Base-by-base conservation (phyloP, 371 early-diverging fungal genomes). In the Coemansia sp. region DNA sequence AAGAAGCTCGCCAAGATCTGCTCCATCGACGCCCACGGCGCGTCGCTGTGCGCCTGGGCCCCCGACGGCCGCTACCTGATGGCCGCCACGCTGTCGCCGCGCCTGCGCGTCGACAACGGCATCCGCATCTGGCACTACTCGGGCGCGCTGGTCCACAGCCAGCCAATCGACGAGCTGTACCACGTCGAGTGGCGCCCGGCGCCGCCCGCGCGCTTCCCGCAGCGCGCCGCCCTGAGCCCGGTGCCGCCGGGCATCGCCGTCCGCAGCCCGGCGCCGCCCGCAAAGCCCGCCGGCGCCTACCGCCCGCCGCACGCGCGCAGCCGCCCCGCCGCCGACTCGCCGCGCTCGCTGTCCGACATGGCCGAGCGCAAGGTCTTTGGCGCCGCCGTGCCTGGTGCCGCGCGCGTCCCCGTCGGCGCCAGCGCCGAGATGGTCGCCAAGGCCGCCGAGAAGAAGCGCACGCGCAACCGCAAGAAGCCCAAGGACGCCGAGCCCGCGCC, bases 71-170 rank as follows among this genome's bases (percentile, higher is more conserved):
- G 92, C 18, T 89, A 89, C 76, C 78, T 98, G 60, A 81, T 98
- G 82, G 93, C 95, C 16, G 91, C 97, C 32, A 97, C 92, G 2
- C 80, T 95, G 47, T 92, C 94, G 55, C 92, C 92, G 51, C 88
- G 97, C 55, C 83, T 98, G 64, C 92, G 97, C 72, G 98, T 98
- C 12, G 98, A 98, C 79, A 98, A 98, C 69, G 95, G 97, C 4
- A 90, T 93, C 78, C 91, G 90, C 60, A 82, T 98, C 69, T 95
- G 95, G 94, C 95, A 98, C 76, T 92, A 92, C 71, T 84, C 89
- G n/a, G 98, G 98, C 34, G 86, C 86, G 0, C 77, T 95, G 55
- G 86, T 95, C 39, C 88, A 90, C 69, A 72, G 84, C 69, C 82
- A 87, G 52, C 81, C 84, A 48, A 80, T 88, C 36, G 83, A 90